Evolutionary conservation across 768 basidiomycete species (phyloP).

Genomic region (Polyporus arcularius): DNA sequence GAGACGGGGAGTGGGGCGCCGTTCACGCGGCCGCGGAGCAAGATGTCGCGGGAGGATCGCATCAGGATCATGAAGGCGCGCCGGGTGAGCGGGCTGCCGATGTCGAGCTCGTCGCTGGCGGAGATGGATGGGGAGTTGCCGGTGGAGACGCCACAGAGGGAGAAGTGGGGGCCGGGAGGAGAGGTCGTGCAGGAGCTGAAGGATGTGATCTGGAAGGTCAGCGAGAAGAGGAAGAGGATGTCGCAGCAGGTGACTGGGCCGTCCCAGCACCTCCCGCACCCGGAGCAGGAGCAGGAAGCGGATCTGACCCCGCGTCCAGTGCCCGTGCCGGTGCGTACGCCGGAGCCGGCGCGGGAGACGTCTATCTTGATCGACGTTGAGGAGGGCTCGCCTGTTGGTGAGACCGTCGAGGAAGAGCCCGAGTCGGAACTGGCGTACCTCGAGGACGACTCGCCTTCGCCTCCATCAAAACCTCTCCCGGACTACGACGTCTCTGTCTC

Average conservation of each 20-base stretch:
- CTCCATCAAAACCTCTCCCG: background rate
- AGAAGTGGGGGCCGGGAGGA: constrained; percentile 70
- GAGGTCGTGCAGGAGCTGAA: constrained; percentile 85
- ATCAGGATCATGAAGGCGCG: constrained; percentile 59
- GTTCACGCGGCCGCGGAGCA: constrained; percentile 62
- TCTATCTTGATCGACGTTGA: background rate
- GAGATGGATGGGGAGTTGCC: constrained; percentile 12
- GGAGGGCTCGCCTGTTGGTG: background rate
- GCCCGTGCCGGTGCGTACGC: background rate
- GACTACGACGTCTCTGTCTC: background rate
- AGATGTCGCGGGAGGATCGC: constrained; percentile 72
- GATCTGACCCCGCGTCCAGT: background rate
- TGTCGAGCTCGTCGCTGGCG: constrained; percentile 13
- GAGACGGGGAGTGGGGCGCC: constrained; percentile 43
- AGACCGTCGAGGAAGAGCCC: background rate
- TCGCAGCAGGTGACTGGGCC: constrained; percentile 24
- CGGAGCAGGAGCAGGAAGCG: background rate
- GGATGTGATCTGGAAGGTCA: constrained; percentile 86
- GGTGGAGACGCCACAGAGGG: constrained; percentile 27
- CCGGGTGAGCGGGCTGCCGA: constrained; percentile 44
- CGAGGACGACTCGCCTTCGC: background rate
- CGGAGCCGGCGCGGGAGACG: background rate
- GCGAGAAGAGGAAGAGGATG: constrained; percentile 65
- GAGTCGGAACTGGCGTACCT: background rate
- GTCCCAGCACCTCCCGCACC: too few species aligned